These are phyloP conservation scores for Aspergillus sp. DNA, from an alignment of 2,329 filamentous ascomycete genomes.

Conservation along the genomic window DNA sequence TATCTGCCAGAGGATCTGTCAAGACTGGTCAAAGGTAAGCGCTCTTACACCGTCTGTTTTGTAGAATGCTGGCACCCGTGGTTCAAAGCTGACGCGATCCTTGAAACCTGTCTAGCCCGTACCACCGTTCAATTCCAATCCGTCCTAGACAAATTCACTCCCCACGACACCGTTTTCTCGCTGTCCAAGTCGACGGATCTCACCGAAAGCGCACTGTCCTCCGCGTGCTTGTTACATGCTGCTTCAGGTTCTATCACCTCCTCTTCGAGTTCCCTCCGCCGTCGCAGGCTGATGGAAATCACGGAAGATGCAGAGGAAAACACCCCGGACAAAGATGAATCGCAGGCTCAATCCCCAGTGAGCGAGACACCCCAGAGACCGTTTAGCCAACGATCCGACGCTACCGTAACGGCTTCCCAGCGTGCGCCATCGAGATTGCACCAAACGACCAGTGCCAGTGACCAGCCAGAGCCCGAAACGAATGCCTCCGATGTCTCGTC, in stretches of 20 bases:
- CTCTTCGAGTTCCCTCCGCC: conserved; percentile 70
- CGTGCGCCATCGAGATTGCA: conserved; percentile 12
- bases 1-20: conserved; percentile 89
- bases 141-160: conserved; percentile 62
- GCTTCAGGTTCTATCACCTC: conserved; percentile 81
- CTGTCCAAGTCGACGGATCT: conserved; percentile 70
- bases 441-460: conserved; percentile 10
- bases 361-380: conserved; percentile 17
- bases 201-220: conserved; percentile 78
- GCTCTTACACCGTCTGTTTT: neutral
- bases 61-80: neutral
- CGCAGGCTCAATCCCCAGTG: conserved; percentile 17
- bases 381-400: conserved; percentile 28
- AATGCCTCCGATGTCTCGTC: conserved; percentile 7
- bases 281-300: conserved; percentile 79
- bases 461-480: conserved; percentile 9
- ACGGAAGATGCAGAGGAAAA: conserved; percentile 86
- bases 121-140: conserved; percentile 64
- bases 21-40: conserved; percentile 79
- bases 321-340: conserved; percentile 51
- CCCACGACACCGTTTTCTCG: conserved; percentile 77
- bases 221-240: conserved; percentile 82
- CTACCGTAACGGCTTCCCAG: conserved; percentile 26
- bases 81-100: conserved; percentile 8
- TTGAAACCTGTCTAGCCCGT: conserved; percentile 54